Evolutionary conservation across 2,329 filamentous ascomycete species (phyloP).

Genomic region (Fonsecaea pugnacius): DNA sequence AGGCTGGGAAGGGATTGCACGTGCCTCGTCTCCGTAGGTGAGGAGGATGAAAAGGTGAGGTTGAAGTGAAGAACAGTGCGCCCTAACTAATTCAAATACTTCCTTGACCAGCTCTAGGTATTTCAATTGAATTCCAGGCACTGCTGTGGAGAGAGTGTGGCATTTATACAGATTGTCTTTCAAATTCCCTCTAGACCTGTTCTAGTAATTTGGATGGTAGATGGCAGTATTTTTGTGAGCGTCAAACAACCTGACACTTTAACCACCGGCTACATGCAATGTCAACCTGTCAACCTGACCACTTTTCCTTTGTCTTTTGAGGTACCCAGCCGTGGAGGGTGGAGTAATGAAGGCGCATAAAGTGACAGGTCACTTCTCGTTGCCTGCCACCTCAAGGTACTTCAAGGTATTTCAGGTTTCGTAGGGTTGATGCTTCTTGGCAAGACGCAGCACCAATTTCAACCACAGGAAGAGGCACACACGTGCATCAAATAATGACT

Average conservation of each 20-base stretch:
- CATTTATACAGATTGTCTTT: not conserved
- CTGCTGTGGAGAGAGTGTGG: not conserved
- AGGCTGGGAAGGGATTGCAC: not conserved
- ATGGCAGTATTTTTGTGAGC: not conserved
- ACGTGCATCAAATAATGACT: no score
- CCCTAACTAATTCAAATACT: no score
- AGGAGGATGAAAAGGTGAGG: not conserved
- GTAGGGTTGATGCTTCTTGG: constrained; percentile 14
- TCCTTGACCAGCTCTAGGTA: not conserved
- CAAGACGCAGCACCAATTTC: not conserved
- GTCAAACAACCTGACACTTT: not conserved
- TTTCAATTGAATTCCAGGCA: no score
- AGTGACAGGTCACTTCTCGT: no score
- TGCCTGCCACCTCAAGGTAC: not conserved
- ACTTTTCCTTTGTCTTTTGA: not conserved
- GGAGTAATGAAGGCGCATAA: not conserved
- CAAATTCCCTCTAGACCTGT: not conserved
- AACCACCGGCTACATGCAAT: not conserved
- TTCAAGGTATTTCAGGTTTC: not conserved
- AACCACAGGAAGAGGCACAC: no score
- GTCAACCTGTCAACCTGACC: not conserved
- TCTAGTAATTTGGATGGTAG: not conserved
- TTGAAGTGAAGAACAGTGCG: not conserved
- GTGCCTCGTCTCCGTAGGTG: not conserved
- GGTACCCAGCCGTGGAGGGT: not conserved